phyloP scores from a whole-genome alignment of 1,139 yeast genomes.

The Suhomyces wounanorum region DNA sequence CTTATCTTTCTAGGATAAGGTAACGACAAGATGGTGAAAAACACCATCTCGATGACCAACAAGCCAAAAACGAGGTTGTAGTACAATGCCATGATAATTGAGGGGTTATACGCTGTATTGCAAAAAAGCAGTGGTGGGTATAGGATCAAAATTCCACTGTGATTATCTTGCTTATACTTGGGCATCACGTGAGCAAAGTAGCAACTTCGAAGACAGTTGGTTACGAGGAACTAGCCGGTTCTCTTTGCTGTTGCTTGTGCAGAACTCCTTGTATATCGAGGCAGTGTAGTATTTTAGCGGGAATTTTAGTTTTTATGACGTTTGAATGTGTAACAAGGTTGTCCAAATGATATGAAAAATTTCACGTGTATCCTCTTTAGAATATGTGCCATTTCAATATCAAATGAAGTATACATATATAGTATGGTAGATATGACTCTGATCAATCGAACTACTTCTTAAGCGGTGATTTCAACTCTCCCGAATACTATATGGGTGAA shows the following conservation, averaged over 20 bases:
- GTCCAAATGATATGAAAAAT: not conserved
- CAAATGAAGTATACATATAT: too few species aligned
- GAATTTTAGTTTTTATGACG: too few species aligned
- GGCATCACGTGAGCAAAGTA: not conserved
- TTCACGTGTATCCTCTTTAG: not conserved
- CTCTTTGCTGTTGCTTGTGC: not conserved
- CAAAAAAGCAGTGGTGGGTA: not conserved
- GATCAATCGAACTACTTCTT: too few species aligned
- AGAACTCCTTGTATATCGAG: not conserved
- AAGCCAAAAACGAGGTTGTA: slow-evolving; percentile 75
- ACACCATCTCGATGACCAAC: slow-evolving; percentile 74
- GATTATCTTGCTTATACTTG: not conserved
- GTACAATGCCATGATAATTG: slow-evolving; percentile 63
- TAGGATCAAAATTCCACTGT: not conserved
- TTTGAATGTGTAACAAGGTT: not conserved
- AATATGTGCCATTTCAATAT: too few species aligned
- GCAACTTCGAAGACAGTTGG: not conserved
- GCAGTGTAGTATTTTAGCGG: not conserved
- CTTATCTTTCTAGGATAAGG: slow-evolving; percentile 83
- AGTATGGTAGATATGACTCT: too few species aligned
- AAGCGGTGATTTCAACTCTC: too few species aligned
- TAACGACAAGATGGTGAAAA: slow-evolving; percentile 77
- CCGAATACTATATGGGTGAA: too few species aligned
- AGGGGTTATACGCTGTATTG: not conserved
- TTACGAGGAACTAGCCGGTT: not conserved